Evolutionary conservation across 2,329 filamentous ascomycete species (phyloP).

Genomic region (Didymella exigua): DNA sequence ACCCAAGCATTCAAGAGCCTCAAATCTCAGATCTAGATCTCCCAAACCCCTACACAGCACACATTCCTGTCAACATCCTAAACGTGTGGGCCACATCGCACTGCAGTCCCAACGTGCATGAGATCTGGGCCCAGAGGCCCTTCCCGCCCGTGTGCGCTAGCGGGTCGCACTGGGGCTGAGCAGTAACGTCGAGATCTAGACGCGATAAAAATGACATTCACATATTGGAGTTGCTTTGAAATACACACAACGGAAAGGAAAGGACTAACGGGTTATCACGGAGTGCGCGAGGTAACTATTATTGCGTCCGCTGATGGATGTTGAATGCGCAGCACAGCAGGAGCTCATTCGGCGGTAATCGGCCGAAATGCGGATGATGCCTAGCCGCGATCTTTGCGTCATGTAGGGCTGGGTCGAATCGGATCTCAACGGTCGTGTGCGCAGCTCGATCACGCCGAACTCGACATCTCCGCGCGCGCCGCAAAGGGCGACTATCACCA

Average conservation of each 20-base stretch:
- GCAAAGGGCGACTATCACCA: constrained; percentile 1
- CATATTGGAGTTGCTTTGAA: not conserved
- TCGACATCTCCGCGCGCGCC: not conserved
- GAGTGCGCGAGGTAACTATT: not conserved
- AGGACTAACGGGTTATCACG: not conserved
- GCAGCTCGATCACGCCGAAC: not conserved
- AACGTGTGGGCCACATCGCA: constrained; percentile 9
- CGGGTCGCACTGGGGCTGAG: constrained; percentile 13
- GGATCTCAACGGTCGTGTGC: constrained; percentile 14
- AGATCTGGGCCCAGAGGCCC: constrained; percentile 15
- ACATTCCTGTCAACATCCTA: constrained; percentile 17
- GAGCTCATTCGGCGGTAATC: not conserved
- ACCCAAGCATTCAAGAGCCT: not conserved
- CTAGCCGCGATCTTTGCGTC: constrained; percentile 9
- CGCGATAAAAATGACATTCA: not conserved
- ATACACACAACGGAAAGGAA: not conserved
- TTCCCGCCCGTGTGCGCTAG: constrained; percentile 18
- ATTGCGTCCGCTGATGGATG: not conserved
- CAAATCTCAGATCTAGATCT: constrained; percentile 5
- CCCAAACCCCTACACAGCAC: not conserved
- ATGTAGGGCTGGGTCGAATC: constrained; percentile 16
- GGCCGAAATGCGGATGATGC: too few relatives aligned
- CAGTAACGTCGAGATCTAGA: constrained; percentile 5
- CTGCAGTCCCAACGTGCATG: constrained; percentile 7
- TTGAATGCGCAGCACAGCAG: not conserved